Base-by-base conservation (phyloP, 1,139 yeast genomes). In the Pichia sp. region DNA sequence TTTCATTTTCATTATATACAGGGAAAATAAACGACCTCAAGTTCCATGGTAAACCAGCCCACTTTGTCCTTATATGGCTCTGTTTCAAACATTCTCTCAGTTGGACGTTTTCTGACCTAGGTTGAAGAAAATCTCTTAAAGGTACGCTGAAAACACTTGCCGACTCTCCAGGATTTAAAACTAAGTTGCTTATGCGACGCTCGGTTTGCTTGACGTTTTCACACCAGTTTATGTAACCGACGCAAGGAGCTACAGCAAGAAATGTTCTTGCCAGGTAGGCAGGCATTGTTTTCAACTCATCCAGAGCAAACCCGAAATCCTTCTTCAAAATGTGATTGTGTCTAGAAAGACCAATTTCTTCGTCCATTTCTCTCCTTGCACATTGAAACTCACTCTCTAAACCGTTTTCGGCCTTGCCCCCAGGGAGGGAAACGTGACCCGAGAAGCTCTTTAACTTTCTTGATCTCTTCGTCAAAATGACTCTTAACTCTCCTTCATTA, bases 391-490 rank as follows among this genome's bases (percentile, higher is more conserved):
- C 87, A 16, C 80, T 67, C 65, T 89, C 96, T 3, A 71, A 62
- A 0, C 75, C 80, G 44, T 62, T 66, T 65, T 89, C 96, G 6
- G 93, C 87, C 63, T 83, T 83, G 3, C 96, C 97, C 3, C 96
- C 96, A 2, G 97, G 96, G 21, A 90, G 72, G 3, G 96, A 86
- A 13, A 88, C 86, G 65, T 90, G 96, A 6, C 96, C 96, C 0
- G 95, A 86, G 68, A 88, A 90, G 51, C 79, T 79, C 45, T 83
- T 74, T 60, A 90, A 71, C 49, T 76, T 74, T 47, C 87, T 74
- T 12, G 95, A 83, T 57, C 96, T 70, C 62, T 85, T 84, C 2
- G 96, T 89, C 52, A 90, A 69, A 5, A 90, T 74, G 41, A 89
- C 93, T 49, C 93, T 67, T 26, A 89, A 68, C 61, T 88, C 95